Evolutionary conservation across 805 yeast genomes (phyloP), one percentile per base, ranked within the genome.

Genomic region (Torulaspora quercuum): DNA sequence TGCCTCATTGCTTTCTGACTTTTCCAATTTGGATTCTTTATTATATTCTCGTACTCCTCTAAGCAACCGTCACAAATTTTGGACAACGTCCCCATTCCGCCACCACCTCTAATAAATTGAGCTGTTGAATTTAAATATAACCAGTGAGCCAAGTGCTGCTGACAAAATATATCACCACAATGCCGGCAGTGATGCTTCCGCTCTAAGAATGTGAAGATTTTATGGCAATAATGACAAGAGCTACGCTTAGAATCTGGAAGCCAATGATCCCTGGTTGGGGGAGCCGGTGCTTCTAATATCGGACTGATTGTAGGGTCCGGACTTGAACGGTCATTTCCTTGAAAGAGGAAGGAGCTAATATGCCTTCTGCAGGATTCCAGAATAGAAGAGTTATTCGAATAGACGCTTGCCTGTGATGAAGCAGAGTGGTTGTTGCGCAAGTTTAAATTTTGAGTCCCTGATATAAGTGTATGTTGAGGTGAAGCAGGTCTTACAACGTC

Each of bases 131-230:
- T 67, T 53, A 76, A 67, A 62, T 78, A 69, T 45, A 75, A 57
- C 64, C 66, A 66, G 50, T 76, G 80, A 6, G 72, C 64, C 3
- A 80, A 70, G 59, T 85, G 89, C 42, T 73, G 76, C 21, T 77
- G 75, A 59, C 95, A 84, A 52, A 76, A 84, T 13, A 84, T 75
- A 25, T 82, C 86, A 23, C 95, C 95, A 59, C 95, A 84, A 55
- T 80, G 80, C 36, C 95, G 73, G 57, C 95, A 84, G 64, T 84
- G 95, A 55, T 84, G 95, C 45, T 80, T 72, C 50, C 89, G 74
- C 57, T 74, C 95, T 67, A 78, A 82, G 50, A 80, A 79, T 23
- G 88, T 80, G 64, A 90, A 89, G 11, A 68, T 55, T 50, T 72
- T 75, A 34, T 70, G 65, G 63, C 97, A 90, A 16, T 72, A 70